Conservation (phyloP, 345 rosid genomes). For the Sonneratia alba region DNA sequence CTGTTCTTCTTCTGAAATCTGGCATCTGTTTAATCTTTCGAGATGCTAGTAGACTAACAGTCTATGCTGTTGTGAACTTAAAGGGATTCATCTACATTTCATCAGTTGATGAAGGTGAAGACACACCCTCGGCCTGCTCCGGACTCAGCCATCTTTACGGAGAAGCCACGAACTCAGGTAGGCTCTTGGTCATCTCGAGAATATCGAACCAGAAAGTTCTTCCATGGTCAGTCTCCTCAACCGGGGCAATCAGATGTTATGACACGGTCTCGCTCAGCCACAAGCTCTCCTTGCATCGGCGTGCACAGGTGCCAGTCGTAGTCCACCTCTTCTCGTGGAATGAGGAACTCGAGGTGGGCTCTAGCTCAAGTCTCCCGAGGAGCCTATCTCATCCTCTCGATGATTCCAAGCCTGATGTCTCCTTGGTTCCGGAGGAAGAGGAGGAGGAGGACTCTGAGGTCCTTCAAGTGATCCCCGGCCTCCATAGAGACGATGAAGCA, state of each 20-base stretch:
- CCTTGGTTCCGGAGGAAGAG: neutral
- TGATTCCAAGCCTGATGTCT: neutral
- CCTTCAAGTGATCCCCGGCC: neutral
- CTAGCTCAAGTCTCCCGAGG: neutral
- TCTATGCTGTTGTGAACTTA: neutral
- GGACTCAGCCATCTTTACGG: conserved; percentile 53
- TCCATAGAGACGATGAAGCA: neutral
- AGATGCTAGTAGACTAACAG: neutral
- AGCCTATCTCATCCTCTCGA: neutral
- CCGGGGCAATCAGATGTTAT: conserved; percentile 72
- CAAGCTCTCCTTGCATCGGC: conserved; percentile 80
- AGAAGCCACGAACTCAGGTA: conserved; percentile 47
- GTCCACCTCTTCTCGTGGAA: conserved; percentile 67
- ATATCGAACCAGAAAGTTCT: conserved; percentile 67
- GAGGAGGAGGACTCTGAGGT: neutral
- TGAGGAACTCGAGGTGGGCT: neutral
- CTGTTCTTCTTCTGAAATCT: neutral
- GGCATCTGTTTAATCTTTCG: neutral
- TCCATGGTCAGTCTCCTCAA: conserved; percentile 86
- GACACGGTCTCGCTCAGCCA: conserved; percentile 84
- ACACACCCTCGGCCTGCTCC: conserved; percentile 64
- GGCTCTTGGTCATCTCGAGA: conserved; percentile 60
- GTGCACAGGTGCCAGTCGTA: conserved; percentile 51
- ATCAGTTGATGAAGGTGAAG: conserved; percentile 54
- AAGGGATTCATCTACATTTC: conserved; percentile 92